Evolutionary conservation across 345 rosid species (phyloP).

Genomic region (Euphorbia peplus): DNA sequence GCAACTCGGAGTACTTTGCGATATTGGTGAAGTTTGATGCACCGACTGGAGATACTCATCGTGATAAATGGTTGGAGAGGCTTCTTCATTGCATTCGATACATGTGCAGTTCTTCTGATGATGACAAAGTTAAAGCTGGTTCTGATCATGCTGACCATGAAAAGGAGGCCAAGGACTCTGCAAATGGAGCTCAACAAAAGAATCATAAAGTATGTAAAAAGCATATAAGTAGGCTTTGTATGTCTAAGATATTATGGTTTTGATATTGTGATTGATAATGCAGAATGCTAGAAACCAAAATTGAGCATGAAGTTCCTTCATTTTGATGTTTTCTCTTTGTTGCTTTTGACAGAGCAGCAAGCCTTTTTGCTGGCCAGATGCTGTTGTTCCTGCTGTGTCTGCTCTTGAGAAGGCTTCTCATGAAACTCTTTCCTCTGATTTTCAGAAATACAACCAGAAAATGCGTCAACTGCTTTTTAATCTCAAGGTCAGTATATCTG

Average conservation of each 20-base stretch:
- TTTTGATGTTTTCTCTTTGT: neutral
- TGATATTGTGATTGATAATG: constrained; percentile 7
- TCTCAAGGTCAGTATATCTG: constrained; percentile 69
- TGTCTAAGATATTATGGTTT: neutral
- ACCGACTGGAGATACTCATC: constrained; percentile 68
- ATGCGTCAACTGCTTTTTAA: constrained; percentile 78
- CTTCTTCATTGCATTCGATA: constrained; percentile 76
- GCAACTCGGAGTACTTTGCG: constrained; percentile 50
- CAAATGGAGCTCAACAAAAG: constrained; percentile 48
- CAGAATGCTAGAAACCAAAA: neutral
- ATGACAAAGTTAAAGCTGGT: constrained; percentile 38
- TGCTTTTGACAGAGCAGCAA: constrained; percentile 43
- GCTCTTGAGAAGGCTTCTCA: constrained; percentile 87
- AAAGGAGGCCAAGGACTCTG: constrained; percentile 21
- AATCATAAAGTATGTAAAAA: constrained; percentile 37
- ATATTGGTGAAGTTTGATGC: constrained; percentile 58
- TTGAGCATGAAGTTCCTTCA: constrained; percentile 16
- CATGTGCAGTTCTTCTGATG: constrained; percentile 49
- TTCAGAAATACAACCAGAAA: constrained; percentile 85
- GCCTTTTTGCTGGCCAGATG: constrained; percentile 81
- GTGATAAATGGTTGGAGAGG: constrained; percentile 86
- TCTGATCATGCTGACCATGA: constrained; percentile 35
- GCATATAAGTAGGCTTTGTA: neutral
- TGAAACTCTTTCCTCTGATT: constrained; percentile 64
- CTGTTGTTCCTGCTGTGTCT: constrained; percentile 65